Conservation (phyloP, 2,329 filamentous ascomycete species). For the Microdochium nivale region DNA sequence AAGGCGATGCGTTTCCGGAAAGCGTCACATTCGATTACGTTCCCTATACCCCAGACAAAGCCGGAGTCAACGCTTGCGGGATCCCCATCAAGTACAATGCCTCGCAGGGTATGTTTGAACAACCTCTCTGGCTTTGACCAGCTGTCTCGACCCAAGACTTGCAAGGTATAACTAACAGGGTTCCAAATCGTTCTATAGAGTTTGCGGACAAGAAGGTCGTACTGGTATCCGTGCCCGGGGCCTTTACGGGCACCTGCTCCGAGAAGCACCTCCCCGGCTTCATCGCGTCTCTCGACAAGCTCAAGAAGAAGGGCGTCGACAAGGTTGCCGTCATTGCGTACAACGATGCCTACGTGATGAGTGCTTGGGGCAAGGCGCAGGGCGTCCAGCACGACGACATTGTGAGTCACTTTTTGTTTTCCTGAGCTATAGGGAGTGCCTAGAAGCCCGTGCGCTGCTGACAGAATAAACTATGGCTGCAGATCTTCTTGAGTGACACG, state of each 20-base stretch:
- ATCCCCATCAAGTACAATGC: conserved; percentile 71
- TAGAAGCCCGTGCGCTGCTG: no score
- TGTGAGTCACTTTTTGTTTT: conserved; percentile 22
- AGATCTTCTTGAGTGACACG: conserved; percentile 66
- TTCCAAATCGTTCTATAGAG: conserved; percentile 22
- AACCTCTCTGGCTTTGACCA: not conserved
- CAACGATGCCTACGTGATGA: conserved; percentile 82
- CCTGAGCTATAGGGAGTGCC: no score
- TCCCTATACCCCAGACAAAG: conserved; percentile 61
- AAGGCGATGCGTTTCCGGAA: conserved; percentile 75
- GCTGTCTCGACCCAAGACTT: not conserved
- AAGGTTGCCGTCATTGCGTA: conserved; percentile 68
- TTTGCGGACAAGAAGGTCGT: conserved; percentile 45
- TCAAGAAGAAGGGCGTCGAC: conserved; percentile 74
- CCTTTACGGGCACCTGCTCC: conserved; percentile 80
- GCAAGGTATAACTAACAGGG: not conserved
- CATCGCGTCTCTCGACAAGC: conserved; percentile 57
- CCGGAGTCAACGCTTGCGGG: conserved; percentile 67
- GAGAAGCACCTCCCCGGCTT: conserved; percentile 72
- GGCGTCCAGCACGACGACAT: conserved; percentile 57
- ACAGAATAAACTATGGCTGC: not conserved
- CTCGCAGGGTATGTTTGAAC: conserved; percentile 49
- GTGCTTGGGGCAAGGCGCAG: conserved; percentile 81
- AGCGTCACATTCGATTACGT: conserved; percentile 79
- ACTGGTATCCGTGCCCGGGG: conserved; percentile 49